phyloP scores from a whole-genome alignment of 306 rosid species.

The Spatholobus suberectus region DNA sequence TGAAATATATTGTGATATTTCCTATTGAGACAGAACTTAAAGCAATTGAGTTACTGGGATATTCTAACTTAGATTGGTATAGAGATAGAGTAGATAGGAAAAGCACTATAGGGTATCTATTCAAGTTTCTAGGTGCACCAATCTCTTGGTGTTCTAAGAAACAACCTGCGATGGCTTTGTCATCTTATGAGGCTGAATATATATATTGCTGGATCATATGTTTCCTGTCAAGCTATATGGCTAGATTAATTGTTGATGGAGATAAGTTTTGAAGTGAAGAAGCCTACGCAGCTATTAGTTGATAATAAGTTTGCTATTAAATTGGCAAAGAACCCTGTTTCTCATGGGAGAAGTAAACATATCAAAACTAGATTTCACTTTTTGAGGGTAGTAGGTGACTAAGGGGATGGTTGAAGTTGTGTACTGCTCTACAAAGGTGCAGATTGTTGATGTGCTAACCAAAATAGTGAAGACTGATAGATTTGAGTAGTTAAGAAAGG shows the following conservation, averaged over 20 bases:
- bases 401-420: too few species aligned
- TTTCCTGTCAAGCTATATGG: neutral
- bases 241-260: neutral
- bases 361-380: too few species aligned
- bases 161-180: neutral
- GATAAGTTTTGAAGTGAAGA: too few species aligned
- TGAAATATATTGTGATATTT: neutral
- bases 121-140: neutral
- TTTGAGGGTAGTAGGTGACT: too few species aligned
- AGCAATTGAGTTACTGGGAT: fast-evolving
- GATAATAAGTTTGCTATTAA: neutral
- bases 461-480: too few species aligned
- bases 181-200: neutral
- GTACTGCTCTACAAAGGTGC: too few species aligned
- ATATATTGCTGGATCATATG: neutral
- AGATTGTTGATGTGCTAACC: too few species aligned
- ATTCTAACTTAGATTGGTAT: neutral
- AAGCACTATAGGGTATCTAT: neutral
- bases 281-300: neutral
- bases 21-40: fast-evolving
- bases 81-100: neutral
- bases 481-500: too few species aligned
- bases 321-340: neutral
- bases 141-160: neutral
- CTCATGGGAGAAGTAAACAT: neutral